Evolutionary conservation across 177 flowering plant genomes (phyloP).

Genomic region (Telopea speciosissima): DNA sequence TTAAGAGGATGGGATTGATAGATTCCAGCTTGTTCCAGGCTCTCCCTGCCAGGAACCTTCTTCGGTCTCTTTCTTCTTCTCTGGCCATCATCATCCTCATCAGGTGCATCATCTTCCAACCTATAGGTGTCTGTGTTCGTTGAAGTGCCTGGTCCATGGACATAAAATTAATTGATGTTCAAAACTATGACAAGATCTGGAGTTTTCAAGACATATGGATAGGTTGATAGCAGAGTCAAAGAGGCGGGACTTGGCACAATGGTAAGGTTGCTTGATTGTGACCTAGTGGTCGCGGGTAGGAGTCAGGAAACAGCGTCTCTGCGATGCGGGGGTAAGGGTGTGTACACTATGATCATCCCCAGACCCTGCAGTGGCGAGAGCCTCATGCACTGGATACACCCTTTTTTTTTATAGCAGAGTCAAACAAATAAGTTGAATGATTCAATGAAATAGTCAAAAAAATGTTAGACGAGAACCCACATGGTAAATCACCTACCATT

Average conservation of each 20-base stretch:
- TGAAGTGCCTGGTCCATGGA: constrained; percentile 38
- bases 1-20: constrained; percentile 84
- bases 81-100: constrained; percentile 96
- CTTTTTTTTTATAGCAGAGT: background rate
- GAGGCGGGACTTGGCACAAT: too few species aligned
- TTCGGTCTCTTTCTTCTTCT: constrained; percentile 90
- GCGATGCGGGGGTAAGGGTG: too few species aligned
- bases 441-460: background rate
- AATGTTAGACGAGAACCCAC: background rate
- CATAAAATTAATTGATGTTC: background rate
- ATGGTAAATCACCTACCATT: background rate
- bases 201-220: background rate
- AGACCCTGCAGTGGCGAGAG: too few species aligned
- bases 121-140: constrained; percentile 44
- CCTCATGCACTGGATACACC: too few species aligned
- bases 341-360: too few species aligned
- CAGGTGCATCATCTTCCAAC: constrained; percentile 72
- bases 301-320: too few species aligned
- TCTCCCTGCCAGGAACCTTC: constrained; percentile 59
- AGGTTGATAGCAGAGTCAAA: background rate
- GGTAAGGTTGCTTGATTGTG: too few species aligned
- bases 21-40: constrained; percentile 51
- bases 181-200: background rate
- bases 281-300: too few species aligned
- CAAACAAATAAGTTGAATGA: background rate